These are phyloP conservation scores for Ascochyta lentis DNA, from an alignment of 2,329 filamentous ascomycete species.

Conservation along the genomic window DNA sequence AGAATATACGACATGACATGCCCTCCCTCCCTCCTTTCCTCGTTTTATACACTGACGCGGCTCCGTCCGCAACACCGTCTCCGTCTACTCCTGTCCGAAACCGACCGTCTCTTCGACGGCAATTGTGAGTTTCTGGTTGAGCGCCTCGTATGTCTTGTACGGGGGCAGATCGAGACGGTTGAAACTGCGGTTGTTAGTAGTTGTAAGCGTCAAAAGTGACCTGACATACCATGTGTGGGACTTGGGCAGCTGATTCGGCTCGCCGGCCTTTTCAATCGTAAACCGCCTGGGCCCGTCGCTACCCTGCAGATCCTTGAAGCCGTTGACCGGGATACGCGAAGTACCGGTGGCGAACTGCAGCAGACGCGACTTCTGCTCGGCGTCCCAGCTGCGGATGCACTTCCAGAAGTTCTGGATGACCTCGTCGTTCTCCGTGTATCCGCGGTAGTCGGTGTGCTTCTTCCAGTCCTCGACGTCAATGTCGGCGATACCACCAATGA, in stretches of 20 bases:
- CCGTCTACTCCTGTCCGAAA: slow-evolving; percentile 86
- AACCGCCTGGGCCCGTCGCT: slow-evolving; percentile 94
- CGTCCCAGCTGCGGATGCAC: slow-evolving; percentile 94
- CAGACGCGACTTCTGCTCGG: slow-evolving; percentile 95
- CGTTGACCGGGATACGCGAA: slow-evolving; percentile 96
- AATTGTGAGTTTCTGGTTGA: slow-evolving; percentile 91
- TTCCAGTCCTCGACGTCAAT: slow-evolving; percentile 99
- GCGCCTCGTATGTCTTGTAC: slow-evolving; percentile 85
- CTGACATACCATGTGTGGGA: slow-evolving; percentile 90
- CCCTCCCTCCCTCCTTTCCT: neutral
- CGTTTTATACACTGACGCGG: slow-evolving; percentile 11
- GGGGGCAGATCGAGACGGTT: slow-evolving; percentile 94
- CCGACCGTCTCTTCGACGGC: slow-evolving; percentile 99
- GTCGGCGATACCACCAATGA: slow-evolving; percentile 99
- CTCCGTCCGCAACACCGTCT: neutral
- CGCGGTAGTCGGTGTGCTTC: slow-evolving; percentile 99
- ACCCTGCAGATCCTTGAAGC: slow-evolving; percentile 98
- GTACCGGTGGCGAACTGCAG: slow-evolving; percentile 98
- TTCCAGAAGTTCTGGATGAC: slow-evolving; percentile 99
- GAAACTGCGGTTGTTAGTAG: slow-evolving; percentile 67
- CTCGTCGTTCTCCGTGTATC: slow-evolving; percentile 96
- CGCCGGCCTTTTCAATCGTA: slow-evolving; percentile 97
- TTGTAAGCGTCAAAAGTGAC: neutral
- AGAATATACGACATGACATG: neutral
- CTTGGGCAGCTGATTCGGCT: slow-evolving; percentile 88